A percentile compares a stretch with the other conserved stretches of the same genome.
Evolutionary conservation across 441 rosid species (phyloP).

Genomic region (Lagerstroemia fauriei): DNA sequence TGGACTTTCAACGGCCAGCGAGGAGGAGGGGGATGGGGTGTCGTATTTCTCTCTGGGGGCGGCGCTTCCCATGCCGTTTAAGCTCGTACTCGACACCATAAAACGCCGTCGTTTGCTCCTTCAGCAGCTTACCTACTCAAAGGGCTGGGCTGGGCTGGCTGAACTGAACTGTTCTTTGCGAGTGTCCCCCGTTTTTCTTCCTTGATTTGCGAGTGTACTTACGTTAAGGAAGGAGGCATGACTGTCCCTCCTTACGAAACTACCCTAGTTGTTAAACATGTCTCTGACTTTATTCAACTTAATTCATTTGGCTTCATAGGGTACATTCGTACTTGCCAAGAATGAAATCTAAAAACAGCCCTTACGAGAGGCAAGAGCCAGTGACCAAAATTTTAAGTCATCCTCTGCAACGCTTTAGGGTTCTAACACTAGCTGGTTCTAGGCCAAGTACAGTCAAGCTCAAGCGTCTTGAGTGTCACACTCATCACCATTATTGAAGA

Average conservation of each 20-base stretch:
- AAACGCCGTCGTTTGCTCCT: neutral
- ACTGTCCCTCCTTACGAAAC: too few relatives aligned
- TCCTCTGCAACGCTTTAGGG: too few relatives aligned
- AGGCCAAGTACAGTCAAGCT: neutral
- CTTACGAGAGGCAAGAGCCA: neutral
- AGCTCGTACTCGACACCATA: neutral
- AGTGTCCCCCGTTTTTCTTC: too few relatives aligned
- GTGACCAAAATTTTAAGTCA: neutral
- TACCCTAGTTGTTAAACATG: too few relatives aligned
- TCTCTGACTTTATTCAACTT: too few relatives aligned
- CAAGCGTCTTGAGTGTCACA: neutral
- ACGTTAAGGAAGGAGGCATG: too few relatives aligned
- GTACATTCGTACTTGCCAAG: neutral
- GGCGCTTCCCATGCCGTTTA: neutral
- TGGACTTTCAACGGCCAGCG: slow-evolving; percentile 16
- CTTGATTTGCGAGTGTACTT: too few relatives aligned
- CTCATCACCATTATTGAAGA: neutral
- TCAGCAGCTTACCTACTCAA: too few relatives aligned
- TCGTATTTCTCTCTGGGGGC: neutral
- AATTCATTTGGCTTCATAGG: neutral
- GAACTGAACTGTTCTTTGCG: too few relatives aligned
- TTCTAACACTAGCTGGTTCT: too few relatives aligned
- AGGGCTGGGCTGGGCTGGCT: too few relatives aligned
- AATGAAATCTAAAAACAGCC: neutral
- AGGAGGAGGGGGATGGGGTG: slow-evolving; percentile 20